These are phyloP conservation scores for Jackrogersella multiformis DNA, from an alignment of 495 filamentous ascomycete species.

Conservation along the genomic window DNA sequence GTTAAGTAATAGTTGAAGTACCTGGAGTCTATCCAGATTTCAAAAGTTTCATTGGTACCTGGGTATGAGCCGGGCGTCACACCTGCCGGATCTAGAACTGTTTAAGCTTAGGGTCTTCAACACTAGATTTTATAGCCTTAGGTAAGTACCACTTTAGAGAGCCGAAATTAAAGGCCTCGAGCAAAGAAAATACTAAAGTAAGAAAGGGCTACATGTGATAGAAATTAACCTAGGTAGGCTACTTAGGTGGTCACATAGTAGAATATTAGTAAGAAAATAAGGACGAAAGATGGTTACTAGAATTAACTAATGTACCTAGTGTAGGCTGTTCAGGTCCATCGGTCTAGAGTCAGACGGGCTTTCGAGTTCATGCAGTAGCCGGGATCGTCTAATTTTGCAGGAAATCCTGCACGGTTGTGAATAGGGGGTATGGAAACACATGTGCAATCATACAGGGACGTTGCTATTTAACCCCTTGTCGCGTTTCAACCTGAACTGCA, in stretches of 20 bases:
- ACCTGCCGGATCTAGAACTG: constrained; percentile 31
- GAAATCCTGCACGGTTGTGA: constrained; percentile 17
- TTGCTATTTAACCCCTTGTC: constrained; percentile 24
- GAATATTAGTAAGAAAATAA: too few species aligned
- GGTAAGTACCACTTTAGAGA: constrained; percentile 5
- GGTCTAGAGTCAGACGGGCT: constrained; percentile 20
- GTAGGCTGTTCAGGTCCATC: constrained; percentile 18
- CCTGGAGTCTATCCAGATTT: constrained; percentile 3
- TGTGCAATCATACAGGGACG: constrained; percentile 31
- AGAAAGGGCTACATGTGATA: too few species aligned
- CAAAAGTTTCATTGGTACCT: constrained; percentile 23
- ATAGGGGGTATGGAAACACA: constrained; percentile 33
- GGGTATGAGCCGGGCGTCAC: constrained; percentile 12
- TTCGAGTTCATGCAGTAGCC: constrained; percentile 33
- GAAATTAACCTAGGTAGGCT: background rate
- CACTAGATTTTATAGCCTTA: constrained; percentile 25
- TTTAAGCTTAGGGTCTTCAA: constrained; percentile 4
- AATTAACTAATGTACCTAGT: too few species aligned
- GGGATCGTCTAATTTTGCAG: constrained; percentile 34
- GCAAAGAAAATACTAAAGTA: too few species aligned
- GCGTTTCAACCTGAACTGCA: constrained; percentile 29
- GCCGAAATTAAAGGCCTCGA: background rate
- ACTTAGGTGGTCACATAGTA: too few species aligned
- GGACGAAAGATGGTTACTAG: too few species aligned
- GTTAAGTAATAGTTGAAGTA: background rate